These are phyloP conservation scores for Scutellaria minor DNA, from an alignment of 257 asterid genomes.

Conservation along the genomic window DNA sequence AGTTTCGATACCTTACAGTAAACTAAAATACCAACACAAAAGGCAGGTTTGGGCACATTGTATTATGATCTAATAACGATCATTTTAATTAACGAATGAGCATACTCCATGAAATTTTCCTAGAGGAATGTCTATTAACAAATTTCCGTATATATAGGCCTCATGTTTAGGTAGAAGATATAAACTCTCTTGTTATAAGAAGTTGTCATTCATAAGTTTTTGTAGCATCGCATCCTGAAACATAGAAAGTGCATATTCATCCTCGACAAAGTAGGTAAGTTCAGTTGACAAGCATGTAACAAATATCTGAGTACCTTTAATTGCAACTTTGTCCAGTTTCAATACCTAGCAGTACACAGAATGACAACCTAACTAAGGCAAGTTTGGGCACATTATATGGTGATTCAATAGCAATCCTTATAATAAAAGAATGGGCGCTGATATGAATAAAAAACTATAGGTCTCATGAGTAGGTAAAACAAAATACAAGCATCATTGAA, in stretches of 20 bases:
- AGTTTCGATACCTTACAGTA: slow-evolving; percentile 17
- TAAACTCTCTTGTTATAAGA: background rate
- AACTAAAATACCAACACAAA: slow-evolving; percentile 15
- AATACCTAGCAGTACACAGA: too few relatives aligned
- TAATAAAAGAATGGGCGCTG: background rate
- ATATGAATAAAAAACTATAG: background rate
- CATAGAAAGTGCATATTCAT: background rate
- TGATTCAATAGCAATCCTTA: slow-evolving; percentile 16
- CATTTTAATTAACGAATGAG: slow-evolving; percentile 5
- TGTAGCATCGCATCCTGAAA: background rate
- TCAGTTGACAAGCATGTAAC: too few relatives aligned
- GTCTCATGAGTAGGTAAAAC: background rate
- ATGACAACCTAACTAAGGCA: too few relatives aligned
- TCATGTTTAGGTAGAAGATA: background rate
- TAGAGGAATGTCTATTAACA: slow-evolving; percentile 8
- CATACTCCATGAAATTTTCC: slow-evolving; percentile 1
- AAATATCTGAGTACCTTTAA: too few relatives aligned
- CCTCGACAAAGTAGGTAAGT: too few relatives aligned
- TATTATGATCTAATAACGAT: slow-evolving; percentile 21
- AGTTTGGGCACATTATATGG: too few relatives aligned
- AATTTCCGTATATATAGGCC: background rate
- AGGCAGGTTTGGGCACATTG: background rate
- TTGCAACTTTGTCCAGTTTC: too few relatives aligned
- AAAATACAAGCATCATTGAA: slow-evolving; percentile 9
- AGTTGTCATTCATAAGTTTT: background rate